phyloP scores from a whole-genome alignment of 495 filamentous ascomycete species.

The Tuber microsphaerosporum region DNA sequence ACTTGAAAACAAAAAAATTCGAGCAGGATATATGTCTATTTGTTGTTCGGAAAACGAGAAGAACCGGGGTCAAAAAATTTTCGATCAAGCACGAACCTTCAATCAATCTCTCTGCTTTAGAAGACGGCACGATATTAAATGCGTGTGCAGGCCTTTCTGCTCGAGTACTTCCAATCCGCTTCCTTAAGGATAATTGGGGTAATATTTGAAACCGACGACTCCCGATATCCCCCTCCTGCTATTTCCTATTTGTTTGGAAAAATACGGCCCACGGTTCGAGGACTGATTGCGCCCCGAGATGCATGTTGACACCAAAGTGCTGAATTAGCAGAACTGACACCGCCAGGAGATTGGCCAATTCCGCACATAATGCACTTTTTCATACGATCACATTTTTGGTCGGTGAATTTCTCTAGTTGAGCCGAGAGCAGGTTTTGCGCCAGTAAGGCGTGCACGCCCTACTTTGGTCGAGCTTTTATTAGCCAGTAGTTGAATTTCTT shows the following conservation, averaged over 20 bases:
- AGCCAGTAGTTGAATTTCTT: background rate
- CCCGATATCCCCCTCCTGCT: background rate
- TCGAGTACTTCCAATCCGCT: background rate
- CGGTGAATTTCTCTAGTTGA: background rate
- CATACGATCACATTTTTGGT: background rate
- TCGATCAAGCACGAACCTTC: background rate
- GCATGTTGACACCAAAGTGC: background rate
- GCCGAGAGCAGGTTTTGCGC: background rate
- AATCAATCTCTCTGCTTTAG: background rate
- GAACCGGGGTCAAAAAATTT: background rate
- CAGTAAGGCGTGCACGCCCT: background rate
- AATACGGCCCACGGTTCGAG: background rate
- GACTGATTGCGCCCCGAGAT: background rate
- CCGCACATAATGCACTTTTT: background rate
- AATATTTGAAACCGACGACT: background rate
- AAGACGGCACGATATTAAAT: slow-evolving; percentile 4
- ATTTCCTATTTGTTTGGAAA: background rate
- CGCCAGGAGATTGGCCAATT: background rate
- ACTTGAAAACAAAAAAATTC: background rate
- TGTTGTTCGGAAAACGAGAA: background rate
- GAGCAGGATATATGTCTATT: background rate
- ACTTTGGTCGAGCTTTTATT: background rate
- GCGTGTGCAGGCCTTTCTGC: background rate
- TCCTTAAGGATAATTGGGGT: background rate
- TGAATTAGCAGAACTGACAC: background rate